Conservation (phyloP, 2,329 filamentous ascomycete species). For the Cadophora malorum region DNA sequence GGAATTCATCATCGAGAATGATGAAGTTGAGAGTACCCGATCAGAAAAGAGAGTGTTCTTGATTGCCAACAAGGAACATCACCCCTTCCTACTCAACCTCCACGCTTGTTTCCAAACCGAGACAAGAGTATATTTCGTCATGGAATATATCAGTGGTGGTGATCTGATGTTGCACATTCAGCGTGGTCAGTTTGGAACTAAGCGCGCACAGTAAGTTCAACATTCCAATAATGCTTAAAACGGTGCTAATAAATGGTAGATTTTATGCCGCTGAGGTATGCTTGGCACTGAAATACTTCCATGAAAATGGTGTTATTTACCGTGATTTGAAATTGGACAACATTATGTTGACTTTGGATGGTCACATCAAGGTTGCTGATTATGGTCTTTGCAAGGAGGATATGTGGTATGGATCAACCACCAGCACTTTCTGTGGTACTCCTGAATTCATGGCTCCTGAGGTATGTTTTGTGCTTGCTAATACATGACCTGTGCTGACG, state of each 20-base stretch:
- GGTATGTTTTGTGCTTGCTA: constrained; percentile 57
- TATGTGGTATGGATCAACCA: constrained; percentile 98
- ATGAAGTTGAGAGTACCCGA: constrained; percentile 96
- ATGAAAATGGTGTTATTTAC: constrained; percentile 99
- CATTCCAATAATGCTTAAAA: constrained; percentile 24
- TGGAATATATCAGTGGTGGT: constrained; percentile 99
- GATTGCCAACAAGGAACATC: constrained; percentile 94
- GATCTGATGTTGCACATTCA: constrained; percentile 99
- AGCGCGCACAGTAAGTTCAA: constrained; percentile 83
- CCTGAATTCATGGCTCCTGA: constrained; percentile 99
- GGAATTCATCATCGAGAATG: constrained; percentile 99
- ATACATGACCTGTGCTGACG: constrained; percentile 41
- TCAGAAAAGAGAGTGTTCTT: constrained; percentile 98
- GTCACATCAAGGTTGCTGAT: constrained; percentile 98
- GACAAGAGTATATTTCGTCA: constrained; percentile 97
- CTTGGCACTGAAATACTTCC: constrained; percentile 97
- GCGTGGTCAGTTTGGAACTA: constrained; percentile 92
- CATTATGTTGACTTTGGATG: constrained; percentile 91
- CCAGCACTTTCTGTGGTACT: constrained; percentile 98
- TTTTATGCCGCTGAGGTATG: constrained; percentile 99
- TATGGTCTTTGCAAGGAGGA: constrained; percentile 99
- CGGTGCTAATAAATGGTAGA: constrained; percentile 51
- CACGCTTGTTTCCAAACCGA: constrained; percentile 99
- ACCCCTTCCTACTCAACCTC: constrained; percentile 92
- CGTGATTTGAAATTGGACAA: constrained; percentile 82